Conservation (phyloP, 371 early-diverging fungal genomes). For the Mortierella sp. region DNA sequence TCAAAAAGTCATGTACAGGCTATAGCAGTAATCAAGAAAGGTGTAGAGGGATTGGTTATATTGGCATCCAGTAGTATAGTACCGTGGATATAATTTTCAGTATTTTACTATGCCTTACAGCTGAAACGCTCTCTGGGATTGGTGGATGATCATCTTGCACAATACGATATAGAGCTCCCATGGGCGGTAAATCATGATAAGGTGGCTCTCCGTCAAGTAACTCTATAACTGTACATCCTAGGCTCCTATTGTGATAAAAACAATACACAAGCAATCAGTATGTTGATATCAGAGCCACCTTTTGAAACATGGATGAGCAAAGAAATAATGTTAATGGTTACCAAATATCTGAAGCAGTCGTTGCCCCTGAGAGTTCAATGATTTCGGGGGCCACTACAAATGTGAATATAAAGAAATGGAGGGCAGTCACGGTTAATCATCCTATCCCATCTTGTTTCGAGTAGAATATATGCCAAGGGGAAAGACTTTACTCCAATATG, state of each 20-base stretch:
- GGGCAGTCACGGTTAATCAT: not conserved
- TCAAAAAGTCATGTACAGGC: slow-evolving; percentile 82
- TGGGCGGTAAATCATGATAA: slow-evolving; percentile 81
- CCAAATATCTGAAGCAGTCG: slow-evolving; percentile 88
- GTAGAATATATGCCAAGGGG: not conserved
- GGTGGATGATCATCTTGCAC: slow-evolving; percentile 93
- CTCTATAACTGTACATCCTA: slow-evolving; percentile 93
- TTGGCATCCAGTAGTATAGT: not conserved
- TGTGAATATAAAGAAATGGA: slow-evolving; percentile 28
- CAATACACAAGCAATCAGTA: not conserved
- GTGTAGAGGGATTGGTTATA: too few relatives aligned
- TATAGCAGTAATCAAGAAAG: slow-evolving; percentile 18
- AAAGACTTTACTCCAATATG: slow-evolving; percentile 74
- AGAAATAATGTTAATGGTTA: slow-evolving; percentile 2
- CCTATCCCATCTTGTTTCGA: not conserved
- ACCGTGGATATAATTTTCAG: not conserved
- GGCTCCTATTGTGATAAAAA: slow-evolving; percentile 66
- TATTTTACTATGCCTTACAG: slow-evolving; percentile 48
- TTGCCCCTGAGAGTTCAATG: slow-evolving; percentile 82
- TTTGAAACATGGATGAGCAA: not conserved
- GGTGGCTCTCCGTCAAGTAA: slow-evolving; percentile 91
- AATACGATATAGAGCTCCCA: slow-evolving; percentile 92
- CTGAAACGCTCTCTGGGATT: slow-evolving; percentile 86
- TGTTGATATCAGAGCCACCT: not conserved
- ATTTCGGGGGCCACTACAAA: slow-evolving; percentile 88